Conservation (phyloP, 164 flowering plant genomes). For the Tetracentron sinense region DNA sequence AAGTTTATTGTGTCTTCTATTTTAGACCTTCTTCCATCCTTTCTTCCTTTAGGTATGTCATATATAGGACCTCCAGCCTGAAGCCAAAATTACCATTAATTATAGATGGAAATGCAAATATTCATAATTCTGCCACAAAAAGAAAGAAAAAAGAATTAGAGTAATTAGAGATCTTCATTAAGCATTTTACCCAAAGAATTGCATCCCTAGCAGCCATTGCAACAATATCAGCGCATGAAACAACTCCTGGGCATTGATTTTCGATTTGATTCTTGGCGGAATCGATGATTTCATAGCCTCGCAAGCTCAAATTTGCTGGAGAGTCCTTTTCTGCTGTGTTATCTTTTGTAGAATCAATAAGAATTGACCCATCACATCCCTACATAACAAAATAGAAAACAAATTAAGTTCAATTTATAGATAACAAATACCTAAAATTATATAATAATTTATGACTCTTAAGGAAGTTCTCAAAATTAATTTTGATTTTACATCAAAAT, state of each 20-base stretch:
- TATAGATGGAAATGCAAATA: no score
- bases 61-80: slow-evolving; percentile 80
- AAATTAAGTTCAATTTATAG: neutral
- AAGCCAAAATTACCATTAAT: neutral
- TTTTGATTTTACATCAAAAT: no score
- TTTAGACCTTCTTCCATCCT: slow-evolving; percentile 77
- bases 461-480: no score
- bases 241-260: slow-evolving; percentile 69
- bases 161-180: neutral
- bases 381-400: slow-evolving; percentile 13
- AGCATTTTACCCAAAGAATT: slow-evolving; percentile 49
- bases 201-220: slow-evolving; percentile 94
- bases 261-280: slow-evolving; percentile 55
- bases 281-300: slow-evolving; percentile 79
- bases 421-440: no score
- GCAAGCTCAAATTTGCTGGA: slow-evolving; percentile 73
- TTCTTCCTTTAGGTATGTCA: slow-evolving; percentile 82
- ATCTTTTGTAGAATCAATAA: slow-evolving; percentile 68
- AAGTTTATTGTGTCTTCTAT: slow-evolving; percentile 72
- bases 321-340: slow-evolving; percentile 87
- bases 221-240: slow-evolving; percentile 85
- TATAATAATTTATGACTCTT: neutral
- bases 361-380: slow-evolving; percentile 94
- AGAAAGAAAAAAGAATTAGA: neutral
- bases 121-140: no score